Percentiles rank a stretch among this genome's conserved stretches.
Evolutionary conservation across 352 stramenopile genomes (phyloP).

Genomic region (Thalassiosira hispida): DNA sequence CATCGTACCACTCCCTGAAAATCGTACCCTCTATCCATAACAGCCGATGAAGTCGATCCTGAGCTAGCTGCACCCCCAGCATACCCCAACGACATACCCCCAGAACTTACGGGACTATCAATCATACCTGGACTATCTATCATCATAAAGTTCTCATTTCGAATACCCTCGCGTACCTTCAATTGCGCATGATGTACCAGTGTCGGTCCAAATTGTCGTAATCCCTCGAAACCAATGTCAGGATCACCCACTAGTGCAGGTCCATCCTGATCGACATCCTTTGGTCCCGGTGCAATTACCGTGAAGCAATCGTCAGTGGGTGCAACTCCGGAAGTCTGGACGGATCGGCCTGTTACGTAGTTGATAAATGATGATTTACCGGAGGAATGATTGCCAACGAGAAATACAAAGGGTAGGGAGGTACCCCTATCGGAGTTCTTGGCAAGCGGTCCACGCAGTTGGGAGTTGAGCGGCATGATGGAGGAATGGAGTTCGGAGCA

Average conservation of each 20-base stretch:
- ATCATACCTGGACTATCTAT: slow-evolving; percentile 99
- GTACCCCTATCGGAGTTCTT: slow-evolving; percentile 77
- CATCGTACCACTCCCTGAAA: slow-evolving; percentile 96
- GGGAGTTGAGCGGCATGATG: slow-evolving; percentile 73
- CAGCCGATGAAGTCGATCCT: slow-evolving; percentile 13
- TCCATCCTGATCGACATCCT: slow-evolving; percentile 97
- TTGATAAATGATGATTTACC: slow-evolving; percentile 99
- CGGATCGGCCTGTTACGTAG: slow-evolving; percentile 92
- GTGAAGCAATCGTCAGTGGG: slow-evolving; percentile 99
- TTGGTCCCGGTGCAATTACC: slow-evolving; percentile 95
- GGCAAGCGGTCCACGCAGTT: slow-evolving; percentile 57
- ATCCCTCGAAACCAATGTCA: slow-evolving; percentile 95
- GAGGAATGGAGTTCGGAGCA: slow-evolving; percentile 57
- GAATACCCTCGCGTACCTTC: slow-evolving; percentile 94
- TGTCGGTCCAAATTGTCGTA: slow-evolving; percentile 95
- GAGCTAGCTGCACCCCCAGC: not conserved
- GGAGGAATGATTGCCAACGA: slow-evolving; percentile 98
- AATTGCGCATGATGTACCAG: slow-evolving; percentile 98
- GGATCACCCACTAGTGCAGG: slow-evolving; percentile 94
- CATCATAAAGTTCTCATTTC: slow-evolving; percentile 95
- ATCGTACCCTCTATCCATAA: slow-evolving; percentile 94
- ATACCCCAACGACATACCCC: slow-evolving; percentile 62
- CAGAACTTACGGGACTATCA: slow-evolving; percentile 91
- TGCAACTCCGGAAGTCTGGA: slow-evolving; percentile 99
- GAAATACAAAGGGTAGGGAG: slow-evolving; percentile 97